Base-by-base conservation (phyloP, 495 filamentous ascomycete genomes). In the Cudoniella acicularis region DNA sequence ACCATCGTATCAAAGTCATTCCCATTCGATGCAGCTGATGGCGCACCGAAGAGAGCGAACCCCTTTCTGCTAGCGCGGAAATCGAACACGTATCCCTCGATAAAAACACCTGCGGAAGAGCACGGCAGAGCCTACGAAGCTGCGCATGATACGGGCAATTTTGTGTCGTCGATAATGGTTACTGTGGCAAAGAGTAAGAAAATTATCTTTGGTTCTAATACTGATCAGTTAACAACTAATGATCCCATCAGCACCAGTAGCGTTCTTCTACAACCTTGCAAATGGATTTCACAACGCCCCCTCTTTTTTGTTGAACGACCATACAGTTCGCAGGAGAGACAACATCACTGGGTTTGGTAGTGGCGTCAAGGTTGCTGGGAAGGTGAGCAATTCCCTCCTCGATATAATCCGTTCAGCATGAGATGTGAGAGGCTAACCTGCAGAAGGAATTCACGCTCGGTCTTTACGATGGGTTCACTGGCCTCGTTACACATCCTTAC, bases 401-500 rank as follows among this genome's bases (percentile, higher is more conserved):
- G 21, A 23, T 3, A 23, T 22, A 6, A 20, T 22, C 23, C 18
- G 48, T 16, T 16, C n/a, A 52, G 2, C 47, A 6, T 25, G 2
- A 4, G 43, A 21, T 46, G n/a, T 8, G 16, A 21, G 20, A 16
- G n/a, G 16, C 4, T 18, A n/a, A 57, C 10, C 4, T 50, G 26
- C 56, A n/a, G 2, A 13, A 63, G 62, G 88, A 86, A 60, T 85
- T 94, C 45, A 69, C 73, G 0, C 81, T 85, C 53, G 88, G 88
- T 1, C 75, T 93, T 49, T 83, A 82, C 42, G 89, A 92, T 59
- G 91, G 88, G 23, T 73, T 86, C 49, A 88, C 87, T 0, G 91
- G 88, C 0, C 66, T 95, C 0, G 79, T 89, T 6, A 73, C 71
- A 0, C 83, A 90, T 23, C 90, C 91, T 0, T 74, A 81, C 41